phyloP scores from a whole-genome alignment of 106 monocot species.

The Chionographis japonica region DNA sequence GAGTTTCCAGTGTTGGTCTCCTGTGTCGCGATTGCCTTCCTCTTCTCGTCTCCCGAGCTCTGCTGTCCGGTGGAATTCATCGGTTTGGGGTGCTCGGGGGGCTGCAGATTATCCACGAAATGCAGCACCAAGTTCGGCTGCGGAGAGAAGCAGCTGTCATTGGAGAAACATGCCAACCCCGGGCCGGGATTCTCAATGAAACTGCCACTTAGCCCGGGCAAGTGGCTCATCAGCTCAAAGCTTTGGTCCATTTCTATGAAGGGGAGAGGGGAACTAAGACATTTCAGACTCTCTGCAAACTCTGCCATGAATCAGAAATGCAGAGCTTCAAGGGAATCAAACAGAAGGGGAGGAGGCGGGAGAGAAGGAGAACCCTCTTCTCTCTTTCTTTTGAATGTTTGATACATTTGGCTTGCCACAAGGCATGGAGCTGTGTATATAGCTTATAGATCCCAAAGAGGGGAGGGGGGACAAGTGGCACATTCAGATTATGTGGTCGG shows the following conservation, averaged over 20 bases:
- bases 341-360: background rate
- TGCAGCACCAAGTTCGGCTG: conserved; percentile 12
- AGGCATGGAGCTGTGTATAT: background rate
- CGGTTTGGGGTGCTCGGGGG: background rate
- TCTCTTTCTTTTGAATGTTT: background rate
- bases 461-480: conserved; percentile 5
- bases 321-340: background rate
- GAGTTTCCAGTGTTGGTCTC: conserved; percentile 5
- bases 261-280: conserved; percentile 12
- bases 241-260: conserved; percentile 25
- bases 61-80: background rate
- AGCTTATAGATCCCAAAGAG: too few species aligned
- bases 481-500: background rate
- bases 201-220: conserved; percentile 16
- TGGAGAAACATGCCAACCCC: conserved; percentile 12
- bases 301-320: conserved; percentile 29
- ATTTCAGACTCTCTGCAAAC: conserved; percentile 10
- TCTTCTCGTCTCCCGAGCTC: conserved; percentile 15
- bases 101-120: conserved; percentile 4
- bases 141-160: conserved; percentile 9
- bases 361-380: background rate
- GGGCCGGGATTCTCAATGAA: conserved; percentile 9
- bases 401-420: background rate
- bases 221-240: conserved; percentile 29
- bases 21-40: conserved; percentile 2